Base-by-base conservation (phyloP, 78 protist species). In the Tieghemostelium lacteum region DNA sequence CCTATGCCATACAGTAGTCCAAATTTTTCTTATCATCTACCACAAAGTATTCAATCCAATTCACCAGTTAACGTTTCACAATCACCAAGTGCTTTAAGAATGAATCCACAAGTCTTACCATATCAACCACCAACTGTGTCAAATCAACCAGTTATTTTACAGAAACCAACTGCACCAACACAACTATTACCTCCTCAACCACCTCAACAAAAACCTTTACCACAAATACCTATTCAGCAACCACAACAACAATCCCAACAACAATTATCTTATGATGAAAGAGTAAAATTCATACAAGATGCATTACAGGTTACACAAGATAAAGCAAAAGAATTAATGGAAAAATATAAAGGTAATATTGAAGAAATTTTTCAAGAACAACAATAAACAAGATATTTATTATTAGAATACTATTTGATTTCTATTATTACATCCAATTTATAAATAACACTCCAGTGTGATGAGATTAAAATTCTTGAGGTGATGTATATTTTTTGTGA, bases 251-350 rank as follows among this genome's bases (percentile, higher is more conserved):
- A 6, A 45, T 45, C 52, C 52, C n/a, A 45, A 45, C 6, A 8
- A 20, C 14, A 29, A 19, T 29, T 28, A 42, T 14, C 20, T 24
- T 36, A 39, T n/a, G 49, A 52, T 20, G 63, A 71, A 17, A 45
- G 33, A 42, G 52, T 45, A 45, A 42, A 52, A 20, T 71, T 71
- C 28, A 71, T 71, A 22, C 33, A 31, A 71, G 77, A 71, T 8
- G 77, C 77, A n/a, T 33, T 71, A 33, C 77, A 71, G 50, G 52
- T 71, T 1, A 33, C 77, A 6, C 64, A 50, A 71, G 16, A 33
- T 14, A 55, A 71, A 33, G 77, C 77, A 33, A 50, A 6, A 10
- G 26, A 71, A 52, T 33, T 71, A 14, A 50, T 33, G 19, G 42
- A 50, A 14, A 71, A 71, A 67, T 26, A 42, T 10, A 36, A 45